Evolutionary conservation across 768 basidiomycete species (phyloP).

Genomic region (Boletus rubroflammeus): DNA sequence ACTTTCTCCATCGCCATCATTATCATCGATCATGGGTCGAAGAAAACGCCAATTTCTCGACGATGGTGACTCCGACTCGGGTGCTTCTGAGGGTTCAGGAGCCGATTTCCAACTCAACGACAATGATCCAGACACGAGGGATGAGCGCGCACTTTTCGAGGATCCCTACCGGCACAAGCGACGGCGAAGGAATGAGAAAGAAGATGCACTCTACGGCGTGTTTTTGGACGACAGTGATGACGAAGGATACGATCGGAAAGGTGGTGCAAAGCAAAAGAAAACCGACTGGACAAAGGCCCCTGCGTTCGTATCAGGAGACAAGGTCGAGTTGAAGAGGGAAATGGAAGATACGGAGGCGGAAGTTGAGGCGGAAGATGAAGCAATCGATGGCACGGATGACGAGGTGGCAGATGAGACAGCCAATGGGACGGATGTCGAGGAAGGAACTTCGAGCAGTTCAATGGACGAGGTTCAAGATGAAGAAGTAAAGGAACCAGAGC

Average conservation of each 20-base stretch:
- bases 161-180: constrained; percentile 74
- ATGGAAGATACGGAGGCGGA: constrained; percentile 36
- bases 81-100: constrained; percentile 59
- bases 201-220: constrained; percentile 73
- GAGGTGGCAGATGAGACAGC: constrained; percentile 26
- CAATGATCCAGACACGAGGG: constrained; percentile 58
- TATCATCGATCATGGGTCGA: constrained; percentile 53
- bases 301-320: constrained; percentile 62
- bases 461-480: constrained; percentile 36
- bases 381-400: constrained; percentile 36
- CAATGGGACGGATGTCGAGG: constrained; percentile 39
- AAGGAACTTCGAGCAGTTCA: constrained; percentile 31
- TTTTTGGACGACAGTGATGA: constrained; percentile 73
- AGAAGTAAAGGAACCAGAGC: constrained; percentile 30
- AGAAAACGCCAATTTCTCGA: constrained; percentile 75
- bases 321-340: constrained; percentile 41
- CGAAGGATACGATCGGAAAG: constrained; percentile 38
- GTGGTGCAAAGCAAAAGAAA: constrained; percentile 35
- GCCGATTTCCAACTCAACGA: constrained; percentile 48
- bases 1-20: background rate
- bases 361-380: constrained; percentile 37
- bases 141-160: constrained; percentile 72
- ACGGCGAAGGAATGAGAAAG: constrained; percentile 59
- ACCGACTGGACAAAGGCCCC: constrained; percentile 76
- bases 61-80: constrained; percentile 69